phyloP scores from a whole-genome alignment of 768 basidiomycete species.

The Boletus eberwhitei region DNA sequence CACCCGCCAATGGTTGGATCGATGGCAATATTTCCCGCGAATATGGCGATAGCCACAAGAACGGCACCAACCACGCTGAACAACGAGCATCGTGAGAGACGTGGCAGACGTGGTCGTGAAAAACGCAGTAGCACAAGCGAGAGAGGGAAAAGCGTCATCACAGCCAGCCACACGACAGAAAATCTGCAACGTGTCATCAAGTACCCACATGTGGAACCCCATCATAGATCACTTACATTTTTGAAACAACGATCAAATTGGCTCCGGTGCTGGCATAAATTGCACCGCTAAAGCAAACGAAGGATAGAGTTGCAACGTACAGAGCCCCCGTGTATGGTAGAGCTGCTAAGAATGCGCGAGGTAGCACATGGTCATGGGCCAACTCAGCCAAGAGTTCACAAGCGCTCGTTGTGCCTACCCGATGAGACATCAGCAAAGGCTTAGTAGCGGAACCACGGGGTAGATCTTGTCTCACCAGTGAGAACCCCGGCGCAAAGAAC shows the following conservation, averaged over 20 bases:
- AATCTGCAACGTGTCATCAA: slow-evolving; percentile 41
- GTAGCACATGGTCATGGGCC: slow-evolving; percentile 58
- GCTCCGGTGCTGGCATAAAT: slow-evolving; percentile 61
- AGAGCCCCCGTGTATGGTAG: slow-evolving; percentile 51
- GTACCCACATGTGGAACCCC: not conserved
- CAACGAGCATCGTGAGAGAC: slow-evolving; percentile 41
- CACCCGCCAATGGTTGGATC: slow-evolving; percentile 56
- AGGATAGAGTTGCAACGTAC: slow-evolving; percentile 49
- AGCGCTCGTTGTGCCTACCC: slow-evolving; percentile 52
- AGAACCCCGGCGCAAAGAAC: slow-evolving; percentile 72
- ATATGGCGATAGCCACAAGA: slow-evolving; percentile 39
- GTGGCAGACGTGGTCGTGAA: slow-evolving; percentile 57
- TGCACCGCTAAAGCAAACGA: slow-evolving; percentile 45
- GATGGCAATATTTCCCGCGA: slow-evolving; percentile 59
- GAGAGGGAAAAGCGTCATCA: slow-evolving; percentile 63
- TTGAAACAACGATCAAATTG: slow-evolving; percentile 49
- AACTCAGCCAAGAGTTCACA: slow-evolving; percentile 58
- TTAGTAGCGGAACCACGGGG: not conserved
- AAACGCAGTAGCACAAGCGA: slow-evolving; percentile 60
- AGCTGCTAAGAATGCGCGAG: slow-evolving; percentile 44
- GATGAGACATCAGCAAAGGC: slow-evolving; percentile 1
- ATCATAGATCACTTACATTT: slow-evolving; percentile 41
- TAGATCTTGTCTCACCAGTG: slow-evolving; percentile 42
- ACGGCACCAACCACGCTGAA: slow-evolving; percentile 41
- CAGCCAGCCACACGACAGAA: slow-evolving; percentile 61